Base-by-base conservation (phyloP, 148 eudicot species). In the Camellia sinensis region DNA sequence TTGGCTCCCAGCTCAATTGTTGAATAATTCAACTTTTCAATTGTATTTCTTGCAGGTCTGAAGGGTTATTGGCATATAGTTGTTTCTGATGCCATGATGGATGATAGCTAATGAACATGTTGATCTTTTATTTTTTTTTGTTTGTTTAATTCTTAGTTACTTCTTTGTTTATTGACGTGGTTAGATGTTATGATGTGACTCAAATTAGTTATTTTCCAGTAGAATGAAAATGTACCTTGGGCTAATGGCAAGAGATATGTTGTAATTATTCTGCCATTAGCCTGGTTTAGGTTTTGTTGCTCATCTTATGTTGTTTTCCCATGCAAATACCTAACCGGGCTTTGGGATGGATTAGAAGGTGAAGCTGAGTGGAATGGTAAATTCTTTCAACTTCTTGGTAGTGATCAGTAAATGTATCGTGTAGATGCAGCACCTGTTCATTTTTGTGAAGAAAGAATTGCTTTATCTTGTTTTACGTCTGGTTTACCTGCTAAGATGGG, bases 201-300 rank as follows among this genome's bases (percentile, higher is more conserved):
- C 17, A 17, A 76, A 46, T 82, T 71, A 65, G 52, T 75, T 70
- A 77, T 67, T 53, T 41, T 70, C 2, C 7, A 62, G 63, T 71
- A 77, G 77, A 61, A 69, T 17, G 19, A 63, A 41, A 67, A 67
- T 71, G 75, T 81, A 41, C 43, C 29, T 45, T 10, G 63, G 80
- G 82, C 83, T 69, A 66, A 67, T 67, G 80, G 79, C 74, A 37
- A 78, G 72, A 46, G 71, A 66, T 72, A 44, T 81, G 52, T 73
- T 79, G 88, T 87, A 81, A 83, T 83, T 87, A 87, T 29, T 29
- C 37, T 67, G 79, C 76, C 78, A 68, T 43, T 44, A 80, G 85
- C 66, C 64, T 43, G 81, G 81, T 53, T 74, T 52, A 78, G 84
- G 81, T 78, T 78, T 45, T 40, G 71, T 65, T 65, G 80, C 17